phyloP scores from a whole-genome alignment of 495 filamentous ascomycete genomes.

The Pseudotulostoma volvatum region DNA sequence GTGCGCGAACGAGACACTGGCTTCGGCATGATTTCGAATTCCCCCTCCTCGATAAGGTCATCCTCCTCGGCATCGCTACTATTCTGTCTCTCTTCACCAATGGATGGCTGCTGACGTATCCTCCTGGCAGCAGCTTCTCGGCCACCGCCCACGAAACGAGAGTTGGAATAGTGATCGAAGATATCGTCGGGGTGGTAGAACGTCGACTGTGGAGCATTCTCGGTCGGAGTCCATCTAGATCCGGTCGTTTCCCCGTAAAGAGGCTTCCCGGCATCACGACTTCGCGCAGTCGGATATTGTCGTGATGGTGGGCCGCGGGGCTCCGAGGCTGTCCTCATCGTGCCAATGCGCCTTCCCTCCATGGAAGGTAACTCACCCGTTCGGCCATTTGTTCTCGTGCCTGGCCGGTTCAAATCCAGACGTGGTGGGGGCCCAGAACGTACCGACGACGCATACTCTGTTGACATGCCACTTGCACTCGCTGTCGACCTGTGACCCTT shows the following conservation, averaged over 20 bases:
- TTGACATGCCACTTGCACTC: constrained; percentile 7
- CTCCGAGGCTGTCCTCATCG: constrained; percentile 38
- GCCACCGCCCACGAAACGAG: constrained; percentile 8
- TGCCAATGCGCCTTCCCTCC: constrained; percentile 33
- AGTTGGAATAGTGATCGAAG: constrained; percentile 49
- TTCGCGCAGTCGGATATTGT: constrained; percentile 7
- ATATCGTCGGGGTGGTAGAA: constrained; percentile 46
- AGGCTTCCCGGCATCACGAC: constrained; percentile 1
- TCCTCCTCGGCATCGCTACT: constrained; percentile 52
- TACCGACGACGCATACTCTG: constrained; percentile 17
- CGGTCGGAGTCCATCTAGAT: constrained; percentile 18
- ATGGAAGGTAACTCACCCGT: constrained; percentile 7
- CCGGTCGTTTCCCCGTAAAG: constrained; percentile 12
- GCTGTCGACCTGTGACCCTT: constrained; percentile 10
- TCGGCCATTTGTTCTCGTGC: constrained; percentile 15
- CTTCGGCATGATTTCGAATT: constrained; percentile 63
- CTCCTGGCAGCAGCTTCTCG: constrained; percentile 15
- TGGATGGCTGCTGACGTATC: constrained; percentile 38
- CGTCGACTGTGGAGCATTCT: constrained; percentile 5
- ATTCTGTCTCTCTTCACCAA: constrained; percentile 58
- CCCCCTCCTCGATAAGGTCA: constrained; percentile 42
- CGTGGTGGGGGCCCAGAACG: constrained; percentile 23
- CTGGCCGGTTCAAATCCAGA: constrained; percentile 23
- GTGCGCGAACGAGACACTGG: constrained; percentile 16
- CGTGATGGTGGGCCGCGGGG: constrained; percentile 26